Evolutionary conservation across 78 protist species (phyloP), one percentile per base, ranked within the genome.

Genomic region (Creolimax fragrantissima): DNA sequence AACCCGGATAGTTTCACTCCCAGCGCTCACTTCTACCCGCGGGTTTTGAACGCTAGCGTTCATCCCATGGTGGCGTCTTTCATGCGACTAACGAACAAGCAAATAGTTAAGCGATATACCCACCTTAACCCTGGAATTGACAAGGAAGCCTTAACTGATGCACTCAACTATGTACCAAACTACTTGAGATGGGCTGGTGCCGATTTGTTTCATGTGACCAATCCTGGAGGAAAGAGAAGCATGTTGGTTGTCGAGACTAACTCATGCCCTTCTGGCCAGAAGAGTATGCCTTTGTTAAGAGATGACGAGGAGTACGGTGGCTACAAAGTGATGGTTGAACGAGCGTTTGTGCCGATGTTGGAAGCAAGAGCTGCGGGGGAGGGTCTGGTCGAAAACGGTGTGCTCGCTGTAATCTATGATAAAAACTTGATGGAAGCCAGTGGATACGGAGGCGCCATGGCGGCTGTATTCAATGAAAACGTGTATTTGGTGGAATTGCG

Each of bases 241-340:
- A 90, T 91, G 93, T 42, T 92, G 42, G 81, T 95, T 35, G 89
- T 95, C 35, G 96, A 95, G 42, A 93, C 96, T 35, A 95, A 95
- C 92, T 91, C 94, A 3, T 93, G 96, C 44, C 96, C 96, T 11
- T 90, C 94, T 7, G 96, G 96, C 4, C 67, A 85, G 17, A 94
- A 94, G 93, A 42, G 91, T 32, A 92, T 93, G 94, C 95, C 95
- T 42, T 45, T 24, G 84, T 6, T 42, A 2, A 5, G 5, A 36
- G 95, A 92, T 35, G 4, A 3, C 35, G 91, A 84, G 67, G 93
- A 91, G 44, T 43, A 91, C 4, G 93, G 95, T 3, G 92, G 88
- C 44, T 93, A 93, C 90, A 32, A 3, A 37, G 3, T 42, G 67
- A n/a, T 91, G 58, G 3, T 91, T 41, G 37, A 42, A 35, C 6